These are phyloP conservation scores for Cordyceps farinosa DNA, from an alignment of 2,329 filamentous ascomycete species.

Conservation along the genomic window DNA sequence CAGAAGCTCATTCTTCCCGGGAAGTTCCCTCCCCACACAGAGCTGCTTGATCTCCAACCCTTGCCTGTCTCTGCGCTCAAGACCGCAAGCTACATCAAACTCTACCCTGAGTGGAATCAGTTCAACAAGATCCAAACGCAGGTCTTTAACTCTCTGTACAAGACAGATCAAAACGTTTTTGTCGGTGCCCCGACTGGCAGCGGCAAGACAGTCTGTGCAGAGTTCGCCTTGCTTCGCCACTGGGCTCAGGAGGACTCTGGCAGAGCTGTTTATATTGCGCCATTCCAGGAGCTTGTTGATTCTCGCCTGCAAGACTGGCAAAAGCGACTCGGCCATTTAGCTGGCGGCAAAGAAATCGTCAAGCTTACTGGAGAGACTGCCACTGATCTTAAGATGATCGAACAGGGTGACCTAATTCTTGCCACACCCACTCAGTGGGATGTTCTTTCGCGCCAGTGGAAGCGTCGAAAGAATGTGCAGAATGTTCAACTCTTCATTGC, in stretches of 20 bases:
- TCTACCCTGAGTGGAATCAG: constrained; percentile 80
- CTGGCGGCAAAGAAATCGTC: constrained; percentile 82
- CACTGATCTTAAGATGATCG: constrained; percentile 82
- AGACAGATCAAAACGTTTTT: constrained; percentile 89
- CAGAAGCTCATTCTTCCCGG: constrained; percentile 92
- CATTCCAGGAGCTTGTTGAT: constrained; percentile 91
- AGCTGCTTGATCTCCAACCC: constrained; percentile 85
- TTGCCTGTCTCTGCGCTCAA: constrained; percentile 87
- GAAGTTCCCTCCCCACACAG: constrained; percentile 92
- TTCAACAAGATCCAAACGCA: constrained; percentile 99
- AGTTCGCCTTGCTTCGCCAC: constrained; percentile 85
- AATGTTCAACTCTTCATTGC: constrained; percentile 88
- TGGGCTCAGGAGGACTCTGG: constrained; percentile 62
- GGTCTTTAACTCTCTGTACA: constrained; percentile 89
- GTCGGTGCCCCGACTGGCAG: constrained; percentile 90
- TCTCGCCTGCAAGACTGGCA: constrained; percentile 80
- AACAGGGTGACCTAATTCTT: constrained; percentile 82
- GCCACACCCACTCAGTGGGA: constrained; percentile 96
- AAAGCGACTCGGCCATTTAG: constrained; percentile 65
- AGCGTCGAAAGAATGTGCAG: constrained; percentile 91
- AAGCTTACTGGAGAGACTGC: constrained; percentile 93
- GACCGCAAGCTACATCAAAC: constrained; percentile 70
- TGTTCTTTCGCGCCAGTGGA: constrained; percentile 92
- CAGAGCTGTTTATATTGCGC: constrained; percentile 88
- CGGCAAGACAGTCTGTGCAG: constrained; percentile 94